These are phyloP conservation scores for Naganishia sp. DNA, from an alignment of 1,284 basidiomycete species.

Conservation along the genomic window DNA sequence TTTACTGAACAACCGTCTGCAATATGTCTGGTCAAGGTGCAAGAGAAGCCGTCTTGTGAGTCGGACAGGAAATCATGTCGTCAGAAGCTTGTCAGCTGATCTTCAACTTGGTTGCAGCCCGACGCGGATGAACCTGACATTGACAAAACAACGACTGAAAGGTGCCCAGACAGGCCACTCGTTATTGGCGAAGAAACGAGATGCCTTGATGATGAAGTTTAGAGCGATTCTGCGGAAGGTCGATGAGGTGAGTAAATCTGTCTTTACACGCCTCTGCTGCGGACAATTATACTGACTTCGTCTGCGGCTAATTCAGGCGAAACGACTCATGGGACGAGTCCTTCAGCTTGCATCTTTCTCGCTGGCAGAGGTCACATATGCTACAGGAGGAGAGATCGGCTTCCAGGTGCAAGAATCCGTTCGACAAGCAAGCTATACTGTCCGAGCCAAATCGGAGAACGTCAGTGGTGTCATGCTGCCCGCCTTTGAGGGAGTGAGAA, in stretches of 20 bases:
- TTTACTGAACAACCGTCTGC: slow-evolving; percentile 2
- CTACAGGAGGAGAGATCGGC: slow-evolving; percentile 87
- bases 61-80: slow-evolving; percentile 10
- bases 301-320: slow-evolving; percentile 64
- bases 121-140: slow-evolving; percentile 90
- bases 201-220: slow-evolving; percentile 91
- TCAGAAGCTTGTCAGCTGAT: slow-evolving; percentile 2
- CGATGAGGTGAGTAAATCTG: slow-evolving; percentile 70
- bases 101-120: slow-evolving; percentile 56
- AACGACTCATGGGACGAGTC: slow-evolving; percentile 97
- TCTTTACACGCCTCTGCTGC: background rate
- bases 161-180: slow-evolving; percentile 98
- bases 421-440: slow-evolving; percentile 78
- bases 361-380: slow-evolving; percentile 96
- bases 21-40: slow-evolving; percentile 83
- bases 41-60: slow-evolving; percentile 80
- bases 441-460: slow-evolving; percentile 96
- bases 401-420: slow-evolving; percentile 80
- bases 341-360: slow-evolving; percentile 99
- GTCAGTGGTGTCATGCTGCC: slow-evolving; percentile 97
- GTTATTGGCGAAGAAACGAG: slow-evolving; percentile 93
- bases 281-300: background rate
- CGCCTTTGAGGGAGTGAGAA: slow-evolving; percentile 84
- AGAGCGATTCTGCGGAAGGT: slow-evolving; percentile 85
- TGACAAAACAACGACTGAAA: slow-evolving; percentile 90